Evolutionary conservation across 768 basidiomycete genomes (phyloP).

Genomic region (Trametes meyenii): DNA sequence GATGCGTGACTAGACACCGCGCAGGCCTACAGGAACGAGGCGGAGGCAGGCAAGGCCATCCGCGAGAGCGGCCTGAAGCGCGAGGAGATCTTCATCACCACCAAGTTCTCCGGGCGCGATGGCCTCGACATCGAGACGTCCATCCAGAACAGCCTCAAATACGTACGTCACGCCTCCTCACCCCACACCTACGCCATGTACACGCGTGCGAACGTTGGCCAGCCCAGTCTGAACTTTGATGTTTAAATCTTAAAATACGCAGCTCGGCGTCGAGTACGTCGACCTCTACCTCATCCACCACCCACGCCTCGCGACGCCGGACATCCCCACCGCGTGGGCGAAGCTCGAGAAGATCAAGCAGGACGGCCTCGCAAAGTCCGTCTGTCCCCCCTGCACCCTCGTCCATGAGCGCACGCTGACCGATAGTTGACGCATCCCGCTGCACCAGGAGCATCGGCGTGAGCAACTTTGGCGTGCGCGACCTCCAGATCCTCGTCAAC

Average conservation of each 20-base stretch:
- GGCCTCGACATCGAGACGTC: slow-evolving; percentile 57
- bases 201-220: background rate
- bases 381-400: background rate
- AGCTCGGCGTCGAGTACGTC: slow-evolving; percentile 67
- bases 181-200: background rate
- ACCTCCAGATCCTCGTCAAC: slow-evolving; percentile 57
- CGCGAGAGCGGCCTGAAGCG: slow-evolving; percentile 59
- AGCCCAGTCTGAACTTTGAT: background rate
- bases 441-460: slow-evolving; percentile 66
- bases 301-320: slow-evolving; percentile 54
- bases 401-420: background rate
- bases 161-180: slow-evolving; percentile 41
- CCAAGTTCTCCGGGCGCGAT: slow-evolving; percentile 59
- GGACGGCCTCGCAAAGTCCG: slow-evolving; percentile 60
- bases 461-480: slow-evolving; percentile 62
- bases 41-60: slow-evolving; percentile 51
- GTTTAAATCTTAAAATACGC: background rate
- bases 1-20: slow-evolving; percentile 51
- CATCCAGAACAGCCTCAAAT: slow-evolving; percentile 57
- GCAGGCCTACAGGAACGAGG: slow-evolving; percentile 62
- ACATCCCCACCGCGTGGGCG: slow-evolving; percentile 64
- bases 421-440: background rate
- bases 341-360: slow-evolving; percentile 61
- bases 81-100: slow-evolving; percentile 64
- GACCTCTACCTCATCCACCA: slow-evolving; percentile 74